Evolutionary conservation across 352 stramenopile species (phyloP).

Genomic region (Phytophthora hibernalis): DNA sequence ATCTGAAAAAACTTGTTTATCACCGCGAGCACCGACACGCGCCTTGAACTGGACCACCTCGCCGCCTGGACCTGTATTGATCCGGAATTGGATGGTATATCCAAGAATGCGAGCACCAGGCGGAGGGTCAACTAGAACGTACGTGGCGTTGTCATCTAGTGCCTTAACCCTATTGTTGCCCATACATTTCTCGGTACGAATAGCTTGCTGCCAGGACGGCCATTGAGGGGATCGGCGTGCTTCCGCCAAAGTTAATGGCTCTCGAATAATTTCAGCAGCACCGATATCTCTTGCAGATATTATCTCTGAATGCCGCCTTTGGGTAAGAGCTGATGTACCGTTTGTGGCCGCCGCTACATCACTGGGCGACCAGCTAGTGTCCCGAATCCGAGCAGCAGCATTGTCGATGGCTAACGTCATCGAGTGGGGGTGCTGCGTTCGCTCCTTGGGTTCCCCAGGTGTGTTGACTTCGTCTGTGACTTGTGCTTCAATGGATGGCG

Average conservation of each 20-base stretch:
- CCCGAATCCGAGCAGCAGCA: not conserved
- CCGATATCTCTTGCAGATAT: not conserved
- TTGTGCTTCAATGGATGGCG: not conserved
- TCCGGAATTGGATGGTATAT: constrained; percentile 7
- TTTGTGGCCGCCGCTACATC: not conserved
- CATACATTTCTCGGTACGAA: not conserved
- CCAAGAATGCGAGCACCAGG: constrained; percentile 1
- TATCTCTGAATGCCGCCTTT: not conserved
- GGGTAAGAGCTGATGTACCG: not conserved
- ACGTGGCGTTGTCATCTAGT: constrained; percentile 4
- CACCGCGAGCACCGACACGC: constrained; percentile 3
- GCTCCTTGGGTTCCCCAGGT: not conserved
- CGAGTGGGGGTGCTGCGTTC: no score
- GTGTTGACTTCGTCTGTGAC: no score
- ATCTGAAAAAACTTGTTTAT: constrained; percentile 4
- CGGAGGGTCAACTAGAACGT: constrained; percentile 4
- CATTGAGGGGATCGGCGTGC: constrained; percentile 3
- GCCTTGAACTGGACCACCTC: constrained; percentile 14
- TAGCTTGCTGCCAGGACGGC: no score
- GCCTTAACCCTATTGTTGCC: constrained; percentile 1
- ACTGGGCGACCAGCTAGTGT: not conserved
- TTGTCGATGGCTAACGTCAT: no score
- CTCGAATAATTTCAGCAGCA: constrained; percentile 1
- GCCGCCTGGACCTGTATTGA: constrained; percentile 3
- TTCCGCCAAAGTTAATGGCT: not conserved